Evolutionary conservation across 139 green algal genomes (phyloP).

Genomic region (Volvox africanus): DNA sequence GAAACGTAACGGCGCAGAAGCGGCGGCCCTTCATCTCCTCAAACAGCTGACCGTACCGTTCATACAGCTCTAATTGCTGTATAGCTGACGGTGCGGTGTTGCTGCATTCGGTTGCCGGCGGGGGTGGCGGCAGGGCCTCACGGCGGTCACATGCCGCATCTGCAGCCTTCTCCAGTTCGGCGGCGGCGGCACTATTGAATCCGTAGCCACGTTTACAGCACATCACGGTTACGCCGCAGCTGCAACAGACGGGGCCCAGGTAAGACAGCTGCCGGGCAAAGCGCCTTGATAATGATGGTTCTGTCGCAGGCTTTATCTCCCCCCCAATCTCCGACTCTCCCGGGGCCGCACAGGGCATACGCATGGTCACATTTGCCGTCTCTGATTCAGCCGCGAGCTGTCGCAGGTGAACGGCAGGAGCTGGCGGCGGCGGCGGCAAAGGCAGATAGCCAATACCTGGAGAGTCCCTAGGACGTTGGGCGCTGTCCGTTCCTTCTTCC

Average conservation of each 20-base stretch:
- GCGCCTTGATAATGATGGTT: not conserved
- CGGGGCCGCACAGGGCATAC: not conserved
- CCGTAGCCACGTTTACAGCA: not conserved
- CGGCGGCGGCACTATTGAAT: not conserved
- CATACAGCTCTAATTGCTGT: conserved; percentile 15
- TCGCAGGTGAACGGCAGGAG: not conserved
- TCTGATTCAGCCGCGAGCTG: not conserved
- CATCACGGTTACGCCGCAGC: not conserved
- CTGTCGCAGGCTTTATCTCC: not conserved
- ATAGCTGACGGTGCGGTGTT: not conserved
- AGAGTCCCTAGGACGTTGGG: no score
- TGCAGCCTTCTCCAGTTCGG: not conserved
- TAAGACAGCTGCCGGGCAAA: not conserved
- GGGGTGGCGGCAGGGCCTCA: no score
- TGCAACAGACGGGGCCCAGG: not conserved
- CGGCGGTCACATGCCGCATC: no score
- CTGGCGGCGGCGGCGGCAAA: not conserved
- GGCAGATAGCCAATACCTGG: not conserved
- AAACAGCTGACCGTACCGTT: conserved; percentile 28
- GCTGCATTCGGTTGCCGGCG: not conserved
- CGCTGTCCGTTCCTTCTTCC: no score
- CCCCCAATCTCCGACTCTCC: not conserved
- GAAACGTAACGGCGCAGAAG: not conserved
- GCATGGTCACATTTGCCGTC: not conserved
- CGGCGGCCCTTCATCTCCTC: conserved; percentile 4